Conservation (phyloP, 208 protist genomes). For the Strigomonas culicis region DNA sequence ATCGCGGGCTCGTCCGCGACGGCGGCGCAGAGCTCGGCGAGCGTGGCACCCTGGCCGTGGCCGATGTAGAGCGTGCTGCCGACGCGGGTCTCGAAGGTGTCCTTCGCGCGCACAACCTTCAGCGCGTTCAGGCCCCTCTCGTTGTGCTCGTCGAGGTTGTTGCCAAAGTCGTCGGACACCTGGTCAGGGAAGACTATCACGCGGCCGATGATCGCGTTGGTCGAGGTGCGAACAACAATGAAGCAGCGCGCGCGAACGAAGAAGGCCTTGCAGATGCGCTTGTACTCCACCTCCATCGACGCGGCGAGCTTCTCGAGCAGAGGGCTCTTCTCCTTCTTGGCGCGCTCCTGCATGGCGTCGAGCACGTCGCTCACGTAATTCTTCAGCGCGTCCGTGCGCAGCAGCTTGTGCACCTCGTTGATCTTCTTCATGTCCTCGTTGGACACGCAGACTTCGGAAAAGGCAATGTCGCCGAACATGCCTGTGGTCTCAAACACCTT, state of each 20-base stretch:
- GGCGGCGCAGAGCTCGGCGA: slow-evolving; percentile 37
- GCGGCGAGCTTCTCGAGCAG: slow-evolving; percentile 20
- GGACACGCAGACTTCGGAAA: slow-evolving; percentile 51
- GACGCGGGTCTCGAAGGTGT: slow-evolving; percentile 11
- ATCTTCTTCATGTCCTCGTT: slow-evolving; percentile 24
- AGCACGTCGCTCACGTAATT: slow-evolving; percentile 28
- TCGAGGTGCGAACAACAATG: slow-evolving; percentile 29
- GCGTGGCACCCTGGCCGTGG: slow-evolving; percentile 36
- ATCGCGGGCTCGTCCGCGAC: slow-evolving; percentile 26
- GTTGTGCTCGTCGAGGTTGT: slow-evolving; percentile 50
- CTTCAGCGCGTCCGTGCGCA: slow-evolving; percentile 27
- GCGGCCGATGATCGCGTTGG: slow-evolving; percentile 26
- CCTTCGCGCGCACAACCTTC: slow-evolving; percentile 19
- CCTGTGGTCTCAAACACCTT: slow-evolving; percentile 31
- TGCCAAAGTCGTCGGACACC: slow-evolving; percentile 53
- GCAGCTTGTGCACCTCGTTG: slow-evolving; percentile 25
- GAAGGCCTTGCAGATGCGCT: slow-evolving; percentile 31
- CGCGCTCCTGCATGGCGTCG: slow-evolving; percentile 18
- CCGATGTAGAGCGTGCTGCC: slow-evolving; percentile 42
- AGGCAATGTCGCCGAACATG: slow-evolving; percentile 33
- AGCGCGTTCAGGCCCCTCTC: slow-evolving; percentile 32
- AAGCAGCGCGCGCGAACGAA: slow-evolving; percentile 43
- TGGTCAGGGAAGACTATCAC: slow-evolving; percentile 38
- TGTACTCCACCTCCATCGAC: slow-evolving; percentile 37
- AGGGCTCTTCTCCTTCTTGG: slow-evolving; percentile 14